A percentile compares a stretch with the other conserved stretches of the same genome.
phyloP scores from a whole-genome alignment of 1,284 basidiomycete genomes.

The Cutaneotrichosporon dermatis region DNA sequence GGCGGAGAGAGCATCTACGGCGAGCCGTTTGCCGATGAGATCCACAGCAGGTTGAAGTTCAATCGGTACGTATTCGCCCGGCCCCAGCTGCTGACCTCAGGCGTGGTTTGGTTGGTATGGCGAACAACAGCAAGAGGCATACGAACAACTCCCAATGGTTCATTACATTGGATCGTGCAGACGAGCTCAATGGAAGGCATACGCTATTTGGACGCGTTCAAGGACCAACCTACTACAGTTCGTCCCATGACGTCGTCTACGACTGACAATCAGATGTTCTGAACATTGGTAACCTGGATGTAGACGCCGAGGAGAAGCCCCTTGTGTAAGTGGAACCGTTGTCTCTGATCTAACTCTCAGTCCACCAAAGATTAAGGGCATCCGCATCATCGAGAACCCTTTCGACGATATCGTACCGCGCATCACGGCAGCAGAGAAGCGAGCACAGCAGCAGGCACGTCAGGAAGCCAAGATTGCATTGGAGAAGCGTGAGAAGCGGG shows the following conservation, averaged over 20 bases:
- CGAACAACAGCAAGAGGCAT: constrained; percentile 77
- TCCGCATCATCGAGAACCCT: constrained; percentile 84
- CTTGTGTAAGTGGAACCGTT: constrained; percentile 62
- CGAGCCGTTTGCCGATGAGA: constrained; percentile 87
- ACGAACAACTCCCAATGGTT: constrained; percentile 88
- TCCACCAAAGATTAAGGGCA: constrained; percentile 79
- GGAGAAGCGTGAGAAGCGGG: constrained; percentile 64
- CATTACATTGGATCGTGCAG: constrained; percentile 81
- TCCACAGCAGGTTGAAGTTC: constrained; percentile 73
- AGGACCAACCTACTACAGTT: constrained; percentile 81
- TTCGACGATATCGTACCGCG: constrained; percentile 91
- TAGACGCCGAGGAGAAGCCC: constrained; percentile 75
- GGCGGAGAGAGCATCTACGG: constrained; percentile 91
- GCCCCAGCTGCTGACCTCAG: constrained; percentile 56
- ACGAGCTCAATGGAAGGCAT: constrained; percentile 82
- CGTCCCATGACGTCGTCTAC: constrained; percentile 64
- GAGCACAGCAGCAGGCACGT: constrained; percentile 71
- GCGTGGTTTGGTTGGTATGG: constrained; percentile 89
- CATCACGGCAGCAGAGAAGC: constrained; percentile 88
- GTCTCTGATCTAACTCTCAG: constrained; percentile 48
- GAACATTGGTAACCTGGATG: constrained; percentile 83
- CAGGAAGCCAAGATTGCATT: constrained; percentile 69
- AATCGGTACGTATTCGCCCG: constrained; percentile 30
- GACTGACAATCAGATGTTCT: constrained; percentile 62
- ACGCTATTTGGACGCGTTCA: constrained; percentile 67